Evolutionary conservation across 73 alveolate species (phyloP), one percentile per base, ranked within the genome.

Genomic region (Paramecium pentaurelia): DNA sequence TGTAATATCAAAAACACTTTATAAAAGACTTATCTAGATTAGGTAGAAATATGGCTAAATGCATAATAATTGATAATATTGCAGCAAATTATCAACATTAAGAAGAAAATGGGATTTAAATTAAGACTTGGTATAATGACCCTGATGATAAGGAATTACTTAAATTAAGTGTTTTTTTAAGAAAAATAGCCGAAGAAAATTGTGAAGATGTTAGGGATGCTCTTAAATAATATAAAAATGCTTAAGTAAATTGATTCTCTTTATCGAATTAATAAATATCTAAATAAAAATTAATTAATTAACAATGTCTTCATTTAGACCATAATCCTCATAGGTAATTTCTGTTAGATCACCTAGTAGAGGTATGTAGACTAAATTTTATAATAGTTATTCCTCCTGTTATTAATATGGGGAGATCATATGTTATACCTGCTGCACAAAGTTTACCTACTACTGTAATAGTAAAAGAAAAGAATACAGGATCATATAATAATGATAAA

Each of bases 81-180:
- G 99, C 99, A 1, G 99, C 97, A 54, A 98, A 98, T 88, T 98
- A 97, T 93, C 92, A 96, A 77, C 92, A 92, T 22, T 92, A 97
- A 92, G 97, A 97, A 11, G 99, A 97, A 45, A 98, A 98, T 95
- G 99, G 99, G 58, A 97, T 98, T 71, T 97, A 97, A 77, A 98
- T 98, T 30, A 97, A 95, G 83, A 95, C 98, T 47, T 98, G 99
- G 98, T 97, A 97, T 87, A 97, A 95, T 54, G 99, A 98, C 84
- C 94, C 93, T 60, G 93, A 86, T 20, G 99, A 98, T 89, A 95
- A 96, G 6, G 99, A 98, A 44, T 93, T 98, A 38, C 58, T 87
- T 32, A 99, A 98, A 91, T 92, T 98, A 59, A 93, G 95, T 32
- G 98, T 98, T 30, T 94, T 97, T 7, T 77, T 97, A 49, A 95